Evolutionary conservation across 495 filamentous ascomycete species (phyloP), one percentile per base, ranked within the genome.

Genomic region (Penicillium manginii): DNA sequence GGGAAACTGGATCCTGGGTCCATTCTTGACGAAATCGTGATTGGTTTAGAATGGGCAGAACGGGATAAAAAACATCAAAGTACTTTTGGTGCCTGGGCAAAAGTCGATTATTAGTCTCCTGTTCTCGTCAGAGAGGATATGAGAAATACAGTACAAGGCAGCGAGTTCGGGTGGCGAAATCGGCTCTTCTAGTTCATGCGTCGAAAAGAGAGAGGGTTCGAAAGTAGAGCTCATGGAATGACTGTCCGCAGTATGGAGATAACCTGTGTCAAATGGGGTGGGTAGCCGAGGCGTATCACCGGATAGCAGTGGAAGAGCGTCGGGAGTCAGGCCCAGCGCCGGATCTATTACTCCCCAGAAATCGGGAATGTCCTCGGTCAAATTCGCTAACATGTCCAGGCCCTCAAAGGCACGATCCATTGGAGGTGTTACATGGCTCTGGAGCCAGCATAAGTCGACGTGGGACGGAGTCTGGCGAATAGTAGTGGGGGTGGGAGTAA

Each of bases 61-160:
- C 54, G 23, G 59, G 46, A 57, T 61, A 55, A 22, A 61, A 51
- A 29, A 52, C 17, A 35, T 52, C 49, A 35, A 61, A 61, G 39
- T 61, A 61, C 14, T 50, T 57, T 23, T 57, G 54, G 32, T 61
- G 59, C 26, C 59, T 61, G 50, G 29, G 47, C 42, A 45, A 45
- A 45, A n/a, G 46, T 49, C 46, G 46, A 49, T 49, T 23, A 23
- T 49, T 23, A 49, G 46, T 49, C n/a, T 23, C 15, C 19, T 23
- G n/a, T 49, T 23, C 46, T 49, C 46, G 46, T 18, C 19, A 23
- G 46, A 23, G 19, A 49, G 26, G 46, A 49, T 49, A 49, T 18
- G 46, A 23, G 46, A 49, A 49, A 23, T 49, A 49, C 46, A 49
- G 46, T 18, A 49, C 46, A 49, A 23, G 46, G 15, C 46, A 23